These are phyloP conservation scores for Podospora pseudocomata DNA, from an alignment of 495 filamentous ascomycete genomes.

Conservation along the genomic window DNA sequence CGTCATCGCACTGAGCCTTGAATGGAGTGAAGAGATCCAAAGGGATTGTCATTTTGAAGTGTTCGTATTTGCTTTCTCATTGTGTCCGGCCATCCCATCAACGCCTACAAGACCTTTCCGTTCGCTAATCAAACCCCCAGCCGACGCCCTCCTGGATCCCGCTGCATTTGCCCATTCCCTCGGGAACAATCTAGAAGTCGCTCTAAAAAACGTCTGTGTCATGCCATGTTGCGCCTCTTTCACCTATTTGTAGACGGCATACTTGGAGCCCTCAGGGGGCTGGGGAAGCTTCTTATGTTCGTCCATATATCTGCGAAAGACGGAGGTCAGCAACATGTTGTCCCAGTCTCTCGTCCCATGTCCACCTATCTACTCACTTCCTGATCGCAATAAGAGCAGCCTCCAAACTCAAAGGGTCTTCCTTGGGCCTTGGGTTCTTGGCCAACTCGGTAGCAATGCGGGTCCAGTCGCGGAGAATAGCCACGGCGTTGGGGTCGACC, in stretches of 20 bases:
- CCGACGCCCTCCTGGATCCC: neutral
- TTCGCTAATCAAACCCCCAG: neutral
- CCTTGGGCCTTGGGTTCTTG: constrained; percentile 36
- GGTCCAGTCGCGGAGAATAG: constrained; percentile 83
- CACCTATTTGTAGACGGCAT: constrained; percentile 32
- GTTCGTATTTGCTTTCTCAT: neutral
- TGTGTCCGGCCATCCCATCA: neutral
- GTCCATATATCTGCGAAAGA: constrained; percentile 77
- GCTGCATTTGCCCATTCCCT: neutral
- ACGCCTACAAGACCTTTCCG: neutral
- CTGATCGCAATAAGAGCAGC: constrained; percentile 45
- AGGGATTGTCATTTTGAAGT: neutral
- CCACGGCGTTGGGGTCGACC: constrained; percentile 79
- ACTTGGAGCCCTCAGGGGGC: constrained; percentile 83
- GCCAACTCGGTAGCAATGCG: constrained; percentile 80
- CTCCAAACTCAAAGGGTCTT: constrained; percentile 47
- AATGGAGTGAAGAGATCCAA: neutral
- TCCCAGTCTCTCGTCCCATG: neutral
- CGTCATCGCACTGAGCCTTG: neutral
- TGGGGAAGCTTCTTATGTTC: constrained; percentile 93
- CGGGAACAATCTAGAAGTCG: neutral
- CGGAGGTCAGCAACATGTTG: constrained; percentile 21
- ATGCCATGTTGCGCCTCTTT: too few relatives aligned
- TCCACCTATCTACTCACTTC: constrained; percentile 19
- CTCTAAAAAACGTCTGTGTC: neutral